A percentile compares a stretch with the other conserved stretches of the same genome.
Conservation (phyloP, 2,329 filamentous ascomycete species). For the Penicillium glabrum region DNA sequence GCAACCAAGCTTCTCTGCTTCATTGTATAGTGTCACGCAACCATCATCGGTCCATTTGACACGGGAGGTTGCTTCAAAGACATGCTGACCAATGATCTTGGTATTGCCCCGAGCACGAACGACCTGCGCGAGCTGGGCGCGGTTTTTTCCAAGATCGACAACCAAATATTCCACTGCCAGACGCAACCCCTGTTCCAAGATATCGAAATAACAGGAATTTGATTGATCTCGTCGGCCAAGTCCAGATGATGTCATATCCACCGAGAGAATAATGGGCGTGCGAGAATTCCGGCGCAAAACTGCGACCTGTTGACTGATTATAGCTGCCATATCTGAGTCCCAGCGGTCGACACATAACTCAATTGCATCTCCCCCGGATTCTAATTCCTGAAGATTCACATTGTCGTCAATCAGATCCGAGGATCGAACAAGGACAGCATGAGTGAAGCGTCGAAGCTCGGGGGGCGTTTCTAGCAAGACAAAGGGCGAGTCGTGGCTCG, state of each 20-base stretch:
- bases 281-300: constrained; percentile 57
- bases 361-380: constrained; percentile 60
- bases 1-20: constrained; percentile 38
- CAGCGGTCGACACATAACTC: constrained; percentile 62
- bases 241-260: constrained; percentile 41
- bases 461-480: constrained; percentile 60
- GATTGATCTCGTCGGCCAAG: constrained; percentile 10
- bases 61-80: constrained; percentile 29
- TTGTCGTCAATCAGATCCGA: constrained; percentile 34
- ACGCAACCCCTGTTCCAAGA: constrained; percentile 41
- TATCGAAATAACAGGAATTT: constrained; percentile 29
- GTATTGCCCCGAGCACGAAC: constrained; percentile 39
- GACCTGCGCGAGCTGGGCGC: constrained; percentile 24
- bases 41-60: constrained; percentile 37
- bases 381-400: constrained; percentile 52
- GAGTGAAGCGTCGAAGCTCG: constrained; percentile 54
- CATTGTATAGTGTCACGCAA: constrained; percentile 33
- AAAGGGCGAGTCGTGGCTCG: constrained; percentile 60
- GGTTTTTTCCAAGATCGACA: constrained; percentile 36
- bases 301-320: constrained; percentile 57
- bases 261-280: constrained; percentile 58
- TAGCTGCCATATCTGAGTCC: constrained; percentile 50
- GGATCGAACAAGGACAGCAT: constrained; percentile 40
- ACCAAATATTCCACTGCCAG: constrained; percentile 43
- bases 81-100: constrained; percentile 42